Percentiles rank a stretch among this genome's conserved stretches.
Evolutionary conservation across 179 eudicot genomes (phyloP).

Genomic region (Silene vulgaris): DNA sequence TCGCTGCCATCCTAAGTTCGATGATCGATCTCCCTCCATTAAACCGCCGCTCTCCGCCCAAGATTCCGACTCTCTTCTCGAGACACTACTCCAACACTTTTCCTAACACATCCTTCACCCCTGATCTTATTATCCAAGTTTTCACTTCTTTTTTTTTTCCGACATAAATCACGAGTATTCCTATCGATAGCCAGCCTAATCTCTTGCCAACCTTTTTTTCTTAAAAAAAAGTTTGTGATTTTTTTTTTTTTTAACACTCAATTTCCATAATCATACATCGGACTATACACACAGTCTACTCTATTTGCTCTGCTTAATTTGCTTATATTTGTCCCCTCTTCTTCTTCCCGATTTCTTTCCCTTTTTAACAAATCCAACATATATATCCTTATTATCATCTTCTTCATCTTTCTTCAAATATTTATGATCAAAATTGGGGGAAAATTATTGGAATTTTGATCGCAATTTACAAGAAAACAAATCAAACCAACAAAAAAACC

Average conservation of each 20-base stretch:
- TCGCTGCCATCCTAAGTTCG: too few relatives aligned
- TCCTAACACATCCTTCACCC: too few relatives aligned
- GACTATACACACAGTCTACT: not conserved
- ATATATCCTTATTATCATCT: not conserved
- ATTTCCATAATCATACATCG: not conserved
- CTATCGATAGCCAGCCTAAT: too few relatives aligned
- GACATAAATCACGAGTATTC: too few relatives aligned
- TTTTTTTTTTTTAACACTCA: not conserved
- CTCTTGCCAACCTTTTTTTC: too few relatives aligned
- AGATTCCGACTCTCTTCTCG: too few relatives aligned
- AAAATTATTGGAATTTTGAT: not conserved
- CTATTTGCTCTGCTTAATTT: not conserved
- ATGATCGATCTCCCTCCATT: not conserved
- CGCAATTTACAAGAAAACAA: not conserved
- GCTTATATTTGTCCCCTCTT: not conserved
- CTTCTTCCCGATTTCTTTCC: not conserved
- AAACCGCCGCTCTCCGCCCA: not conserved
- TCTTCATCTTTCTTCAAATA: not conserved
- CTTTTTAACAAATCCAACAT: not conserved
- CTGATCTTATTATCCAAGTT: too few relatives aligned
- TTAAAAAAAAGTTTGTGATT: too few relatives aligned
- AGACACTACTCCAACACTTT: too few relatives aligned
- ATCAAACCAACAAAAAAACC: not conserved
- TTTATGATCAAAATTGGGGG: not conserved
- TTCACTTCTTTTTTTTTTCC: too few relatives aligned